phyloP scores from a whole-genome alignment of 2,329 filamentous ascomycete genomes.

The Myriosclerotinia duriaeana region DNA sequence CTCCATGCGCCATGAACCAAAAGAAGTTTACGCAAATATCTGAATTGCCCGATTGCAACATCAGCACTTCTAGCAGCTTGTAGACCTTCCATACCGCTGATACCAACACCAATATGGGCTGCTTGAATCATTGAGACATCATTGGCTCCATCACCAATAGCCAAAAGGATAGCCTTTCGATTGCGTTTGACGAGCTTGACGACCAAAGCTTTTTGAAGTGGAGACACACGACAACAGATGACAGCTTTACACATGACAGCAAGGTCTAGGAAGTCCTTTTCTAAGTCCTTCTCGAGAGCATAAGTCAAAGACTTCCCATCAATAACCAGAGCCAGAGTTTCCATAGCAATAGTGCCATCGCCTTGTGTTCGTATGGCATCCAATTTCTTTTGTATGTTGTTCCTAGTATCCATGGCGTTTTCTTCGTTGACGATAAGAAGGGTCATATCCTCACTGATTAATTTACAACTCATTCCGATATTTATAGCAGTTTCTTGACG shows the following conservation, averaged over 20 bases:
- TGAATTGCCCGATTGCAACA: conserved; percentile 93
- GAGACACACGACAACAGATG: conserved; percentile 95
- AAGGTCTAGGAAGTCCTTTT: conserved; percentile 89
- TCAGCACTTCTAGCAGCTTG: conserved; percentile 95
- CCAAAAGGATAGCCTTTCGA: conserved; percentile 85
- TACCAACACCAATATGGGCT: conserved; percentile 95
- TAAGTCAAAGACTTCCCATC: conserved; percentile 94
- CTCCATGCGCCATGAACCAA: conserved; percentile 97
- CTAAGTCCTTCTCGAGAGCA: conserved; percentile 88
- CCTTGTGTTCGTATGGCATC: conserved; percentile 85
- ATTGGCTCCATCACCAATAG: conserved; percentile 96
- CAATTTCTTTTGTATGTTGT: conserved; percentile 90
- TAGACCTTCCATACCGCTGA: conserved; percentile 93
- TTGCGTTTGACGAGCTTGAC: conserved; percentile 96
- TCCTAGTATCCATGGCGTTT: conserved; percentile 70
- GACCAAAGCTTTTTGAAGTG: conserved; percentile 92
- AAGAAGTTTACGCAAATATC: conserved; percentile 88
- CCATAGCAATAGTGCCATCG: conserved; percentile 72
- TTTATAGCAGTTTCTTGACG: conserved; percentile 99
- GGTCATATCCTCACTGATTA: conserved; percentile 98
- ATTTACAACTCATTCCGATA: conserved; percentile 98
- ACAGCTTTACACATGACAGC: conserved; percentile 98
- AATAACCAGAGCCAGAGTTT: conserved; percentile 87
- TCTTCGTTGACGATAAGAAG: conserved; percentile 96
- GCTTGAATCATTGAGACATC: conserved; percentile 99